Evolutionary conservation across 257 asterid genomes (phyloP).

Genomic region (Gentiana macrophylla): DNA sequence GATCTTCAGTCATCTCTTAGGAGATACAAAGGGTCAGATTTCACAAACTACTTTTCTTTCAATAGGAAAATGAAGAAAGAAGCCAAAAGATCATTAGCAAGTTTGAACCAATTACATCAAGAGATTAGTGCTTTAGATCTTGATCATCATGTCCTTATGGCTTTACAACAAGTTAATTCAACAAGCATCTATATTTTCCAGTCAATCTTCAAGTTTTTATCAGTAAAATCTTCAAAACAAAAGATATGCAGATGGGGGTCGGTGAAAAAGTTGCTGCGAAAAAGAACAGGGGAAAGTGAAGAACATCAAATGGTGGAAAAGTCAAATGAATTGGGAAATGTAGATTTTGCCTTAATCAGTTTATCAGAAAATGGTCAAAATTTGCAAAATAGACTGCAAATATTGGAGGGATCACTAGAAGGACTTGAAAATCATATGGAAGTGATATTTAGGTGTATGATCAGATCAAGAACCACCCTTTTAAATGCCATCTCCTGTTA

Average conservation of each 20-base stretch:
- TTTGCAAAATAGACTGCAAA: slow-evolving; percentile 17
- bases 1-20: slow-evolving; percentile 19
- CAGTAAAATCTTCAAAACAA: slow-evolving; percentile 17
- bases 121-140: slow-evolving; percentile 11
- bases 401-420: slow-evolving; percentile 10
- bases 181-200: slow-evolving; percentile 13
- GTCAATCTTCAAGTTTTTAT: slow-evolving; percentile 12
- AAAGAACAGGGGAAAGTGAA: slow-evolving; percentile 12
- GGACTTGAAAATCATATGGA: slow-evolving; percentile 18
- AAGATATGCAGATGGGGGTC: slow-evolving; percentile 18
- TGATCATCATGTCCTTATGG: slow-evolving; percentile 13
- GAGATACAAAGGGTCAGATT: slow-evolving; percentile 12
- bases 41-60: slow-evolving; percentile 10
- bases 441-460: slow-evolving; percentile 19
- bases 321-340: slow-evolving; percentile 15
- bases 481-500: slow-evolving; percentile 20
- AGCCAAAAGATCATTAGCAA: too few species aligned
- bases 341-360: slow-evolving; percentile 7
- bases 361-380: slow-evolving; percentile 9
- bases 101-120: not conserved
- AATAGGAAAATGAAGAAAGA: slow-evolving; percentile 6
- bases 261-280: slow-evolving; percentile 21
- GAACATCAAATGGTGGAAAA: slow-evolving; percentile 3
- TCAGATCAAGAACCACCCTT: slow-evolving; percentile 17
- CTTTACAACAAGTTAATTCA: slow-evolving; percentile 13